Percentiles rank a stretch among this genome's conserved stretches.
Conservation (phyloP, 2,329 filamentous ascomycete genomes). For the Exserohilum rostratum region DNA sequence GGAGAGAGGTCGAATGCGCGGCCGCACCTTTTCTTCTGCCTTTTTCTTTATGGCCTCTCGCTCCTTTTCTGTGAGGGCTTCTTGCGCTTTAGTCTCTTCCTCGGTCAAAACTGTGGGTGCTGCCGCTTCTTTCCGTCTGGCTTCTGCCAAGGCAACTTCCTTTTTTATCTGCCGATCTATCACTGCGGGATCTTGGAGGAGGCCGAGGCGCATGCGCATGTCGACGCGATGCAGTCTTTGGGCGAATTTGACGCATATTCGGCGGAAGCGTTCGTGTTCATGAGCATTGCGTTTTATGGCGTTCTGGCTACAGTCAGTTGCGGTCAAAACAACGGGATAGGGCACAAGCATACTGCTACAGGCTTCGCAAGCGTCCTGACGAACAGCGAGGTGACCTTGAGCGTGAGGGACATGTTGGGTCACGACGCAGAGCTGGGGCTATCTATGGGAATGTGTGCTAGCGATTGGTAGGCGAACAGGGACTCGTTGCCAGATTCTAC, state of each 20-base stretch:
- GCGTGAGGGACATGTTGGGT: constrained; percentile 64
- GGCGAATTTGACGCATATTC: constrained; percentile 65
- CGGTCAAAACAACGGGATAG: neutral
- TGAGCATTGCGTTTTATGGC: constrained; percentile 71
- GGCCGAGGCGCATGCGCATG: constrained; percentile 70
- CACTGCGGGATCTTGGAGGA: constrained; percentile 66
- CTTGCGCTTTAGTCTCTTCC: constrained; percentile 63
- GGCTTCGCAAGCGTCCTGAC: constrained; percentile 72
- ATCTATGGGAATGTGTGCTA: neutral
- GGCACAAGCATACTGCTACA: constrained; percentile 62
- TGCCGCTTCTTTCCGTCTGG: constrained; percentile 58
- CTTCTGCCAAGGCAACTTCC: constrained; percentile 62
- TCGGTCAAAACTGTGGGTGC: constrained; percentile 68
- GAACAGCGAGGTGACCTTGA: constrained; percentile 69
- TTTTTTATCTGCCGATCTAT: constrained; percentile 59
- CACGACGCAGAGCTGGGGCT: constrained; percentile 11
- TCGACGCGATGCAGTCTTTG: constrained; percentile 69
- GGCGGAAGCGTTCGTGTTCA: constrained; percentile 70
- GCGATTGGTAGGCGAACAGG: constrained; percentile 11
- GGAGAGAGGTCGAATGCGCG: constrained; percentile 67
- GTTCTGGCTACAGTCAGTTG: constrained; percentile 55
- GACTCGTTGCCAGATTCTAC: constrained; percentile 13
- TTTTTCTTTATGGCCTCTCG: constrained; percentile 57
- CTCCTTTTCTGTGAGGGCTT: constrained; percentile 55
- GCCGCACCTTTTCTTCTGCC: constrained; percentile 49